phyloP scores from a whole-genome alignment of 2,329 filamentous ascomycete species.

The Diaporthe sp. region DNA sequence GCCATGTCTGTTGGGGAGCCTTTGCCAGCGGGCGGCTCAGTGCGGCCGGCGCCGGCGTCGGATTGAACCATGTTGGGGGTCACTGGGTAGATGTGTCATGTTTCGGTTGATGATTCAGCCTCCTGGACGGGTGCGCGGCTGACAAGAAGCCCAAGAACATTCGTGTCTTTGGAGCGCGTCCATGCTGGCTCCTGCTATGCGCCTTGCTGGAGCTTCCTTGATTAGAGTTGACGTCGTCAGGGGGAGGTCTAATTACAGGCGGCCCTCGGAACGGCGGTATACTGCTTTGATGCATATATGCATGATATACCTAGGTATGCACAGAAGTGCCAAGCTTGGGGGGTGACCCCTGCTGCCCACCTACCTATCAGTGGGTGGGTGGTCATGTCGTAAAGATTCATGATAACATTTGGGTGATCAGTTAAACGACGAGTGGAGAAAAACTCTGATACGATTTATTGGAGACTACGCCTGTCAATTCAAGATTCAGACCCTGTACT shows the following conservation, averaged over 20 bases:
- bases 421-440: too few relatives aligned
- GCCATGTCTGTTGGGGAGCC: constrained; percentile 27
- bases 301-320: not conserved
- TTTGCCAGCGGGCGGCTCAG: constrained; percentile 36
- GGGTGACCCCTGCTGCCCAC: not conserved
- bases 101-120: constrained; percentile 40
- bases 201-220: not conserved
- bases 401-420: not conserved
- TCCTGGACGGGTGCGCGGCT: constrained; percentile 23
- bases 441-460: not conserved
- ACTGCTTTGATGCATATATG: not conserved
- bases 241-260: constrained; percentile 5
- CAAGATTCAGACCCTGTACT: not conserved
- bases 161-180: constrained; percentile 27
- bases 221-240: constrained; percentile 27
- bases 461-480: not conserved
- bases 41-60: constrained; percentile 42
- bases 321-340: not conserved
- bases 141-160: not conserved
- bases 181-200: constrained; percentile 35
- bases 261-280: not conserved
- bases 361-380: not conserved
- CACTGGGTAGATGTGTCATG: constrained; percentile 41
- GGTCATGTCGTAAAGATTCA: not conserved
- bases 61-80: constrained; percentile 44